phyloP scores from a whole-genome alignment of 1,284 basidiomycete genomes.

The Leucoagaricus sp. region DNA sequence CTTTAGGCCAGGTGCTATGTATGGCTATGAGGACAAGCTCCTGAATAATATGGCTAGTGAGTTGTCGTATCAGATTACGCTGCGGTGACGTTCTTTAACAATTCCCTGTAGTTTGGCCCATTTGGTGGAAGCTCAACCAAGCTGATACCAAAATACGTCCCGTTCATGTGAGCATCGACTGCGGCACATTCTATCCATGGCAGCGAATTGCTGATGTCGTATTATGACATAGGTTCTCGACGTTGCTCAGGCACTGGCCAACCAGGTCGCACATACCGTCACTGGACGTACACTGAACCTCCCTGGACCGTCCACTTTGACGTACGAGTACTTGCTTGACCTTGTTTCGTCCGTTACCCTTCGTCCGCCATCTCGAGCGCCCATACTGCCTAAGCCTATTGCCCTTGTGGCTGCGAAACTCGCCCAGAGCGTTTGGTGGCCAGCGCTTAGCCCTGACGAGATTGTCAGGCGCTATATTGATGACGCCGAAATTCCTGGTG shows the following conservation, averaged over 20 bases:
- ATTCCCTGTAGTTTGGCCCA: constrained; percentile 75
- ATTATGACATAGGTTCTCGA: constrained; percentile 72
- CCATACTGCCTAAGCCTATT: constrained; percentile 78
- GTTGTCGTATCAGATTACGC: constrained; percentile 33
- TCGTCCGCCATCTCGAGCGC: constrained; percentile 65
- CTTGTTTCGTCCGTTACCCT: constrained; percentile 84
- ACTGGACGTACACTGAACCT: constrained; percentile 76
- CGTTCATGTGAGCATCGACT: constrained; percentile 73
- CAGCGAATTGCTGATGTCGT: constrained; percentile 13
- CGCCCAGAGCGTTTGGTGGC: constrained; percentile 90
- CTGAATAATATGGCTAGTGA: constrained; percentile 90
- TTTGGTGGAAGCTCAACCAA: constrained; percentile 93
- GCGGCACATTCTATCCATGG: background rate
- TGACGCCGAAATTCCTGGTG: constrained; percentile 67
- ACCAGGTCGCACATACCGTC: constrained; percentile 69
- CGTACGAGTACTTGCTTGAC: constrained; percentile 83
- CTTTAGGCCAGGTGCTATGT: constrained; percentile 85
- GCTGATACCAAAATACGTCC: constrained; percentile 88
- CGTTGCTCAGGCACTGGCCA: constrained; percentile 89
- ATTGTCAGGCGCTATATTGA: constrained; percentile 87
- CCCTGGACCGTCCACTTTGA: constrained; percentile 88
- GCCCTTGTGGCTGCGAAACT: constrained; percentile 68
- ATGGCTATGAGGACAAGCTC: constrained; percentile 93
- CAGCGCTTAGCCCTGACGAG: constrained; percentile 89
- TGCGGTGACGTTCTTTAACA: constrained; percentile 15